Conservation (phyloP, 805 yeast species). For the Tetrapisispora arboricola region DNA sequence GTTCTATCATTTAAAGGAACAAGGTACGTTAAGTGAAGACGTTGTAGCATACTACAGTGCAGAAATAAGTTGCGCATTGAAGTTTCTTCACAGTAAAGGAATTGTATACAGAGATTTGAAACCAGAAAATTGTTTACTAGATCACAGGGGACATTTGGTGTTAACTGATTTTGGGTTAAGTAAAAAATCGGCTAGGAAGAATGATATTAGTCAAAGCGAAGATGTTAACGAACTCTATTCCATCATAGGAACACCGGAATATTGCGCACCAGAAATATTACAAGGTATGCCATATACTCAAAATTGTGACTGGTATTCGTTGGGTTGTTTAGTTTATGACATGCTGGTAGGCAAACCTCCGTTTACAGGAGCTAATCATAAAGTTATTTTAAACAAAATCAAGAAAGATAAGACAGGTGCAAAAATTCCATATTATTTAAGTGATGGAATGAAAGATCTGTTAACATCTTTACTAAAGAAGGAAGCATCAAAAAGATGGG, state of each 20-base stretch:
- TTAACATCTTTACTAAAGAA: constrained; percentile 55
- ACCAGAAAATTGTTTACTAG: constrained; percentile 78
- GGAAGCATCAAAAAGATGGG: constrained; percentile 56
- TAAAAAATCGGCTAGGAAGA: constrained; percentile 25
- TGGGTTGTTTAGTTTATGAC: constrained; percentile 74
- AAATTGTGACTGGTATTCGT: constrained; percentile 85
- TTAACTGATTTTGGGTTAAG: constrained; percentile 80
- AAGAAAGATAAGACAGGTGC: constrained; percentile 44
- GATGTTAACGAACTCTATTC: constrained; percentile 30
- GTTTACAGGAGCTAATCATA: constrained; percentile 73
- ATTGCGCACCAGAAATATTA: constrained; percentile 79
- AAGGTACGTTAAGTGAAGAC: constrained; percentile 43
- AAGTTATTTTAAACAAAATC: constrained; percentile 66
- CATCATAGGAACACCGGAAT: constrained; percentile 36
- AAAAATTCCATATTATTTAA: constrained; percentile 64
- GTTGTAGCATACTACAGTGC: constrained; percentile 71
- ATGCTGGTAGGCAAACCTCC: constrained; percentile 83
- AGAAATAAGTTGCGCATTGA: constrained; percentile 67
- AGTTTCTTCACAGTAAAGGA: constrained; percentile 69
- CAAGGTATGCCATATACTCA: constrained; percentile 69
- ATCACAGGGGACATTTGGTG: constrained; percentile 62
- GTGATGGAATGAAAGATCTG: constrained; percentile 72
- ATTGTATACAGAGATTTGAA: constrained; percentile 81
- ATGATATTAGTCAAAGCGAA: constrained; percentile 15
- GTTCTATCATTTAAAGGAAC: constrained; percentile 35